phyloP scores from a whole-genome alignment of 116 monocot genomes.

The Iris pallida region DNA sequence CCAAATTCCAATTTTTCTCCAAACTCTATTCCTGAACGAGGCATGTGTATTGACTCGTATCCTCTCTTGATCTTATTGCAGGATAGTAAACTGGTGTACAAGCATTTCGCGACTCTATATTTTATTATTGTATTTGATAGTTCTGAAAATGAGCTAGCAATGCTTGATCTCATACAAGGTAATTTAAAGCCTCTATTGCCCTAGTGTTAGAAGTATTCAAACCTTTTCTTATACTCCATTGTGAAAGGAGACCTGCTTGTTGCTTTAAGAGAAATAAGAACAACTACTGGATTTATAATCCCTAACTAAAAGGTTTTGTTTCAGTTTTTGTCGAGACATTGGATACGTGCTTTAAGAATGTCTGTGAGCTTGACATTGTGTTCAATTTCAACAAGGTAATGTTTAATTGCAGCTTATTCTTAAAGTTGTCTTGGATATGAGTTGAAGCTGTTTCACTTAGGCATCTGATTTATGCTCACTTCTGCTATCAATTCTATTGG shows the following conservation, averaged over 20 bases:
- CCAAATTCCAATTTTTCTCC: too few species aligned
- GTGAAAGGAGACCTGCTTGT: too few species aligned
- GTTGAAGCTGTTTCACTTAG: too few species aligned
- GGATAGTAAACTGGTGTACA: conserved; percentile 60
- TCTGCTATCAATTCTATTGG: too few species aligned
- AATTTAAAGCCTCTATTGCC: background rate
- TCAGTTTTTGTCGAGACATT: conserved; percentile 92
- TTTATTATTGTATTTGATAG: conserved; percentile 83
- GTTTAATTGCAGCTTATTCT: background rate
- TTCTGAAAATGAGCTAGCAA: conserved; percentile 91
- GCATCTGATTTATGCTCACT: too few species aligned
- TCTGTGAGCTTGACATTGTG: conserved; percentile 91
- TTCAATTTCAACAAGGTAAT: conserved; percentile 92
- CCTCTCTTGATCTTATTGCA: conserved; percentile 16
- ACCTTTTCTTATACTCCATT: background rate
- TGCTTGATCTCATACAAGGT: conserved; percentile 98
- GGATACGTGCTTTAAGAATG: conserved; percentile 99
- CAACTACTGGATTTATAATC: too few species aligned
- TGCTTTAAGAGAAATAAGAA: too few species aligned
- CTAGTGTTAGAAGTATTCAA: background rate
- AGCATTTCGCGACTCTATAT: conserved; percentile 65
- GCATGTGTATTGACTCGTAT: too few species aligned
- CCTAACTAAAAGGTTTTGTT: too few species aligned
- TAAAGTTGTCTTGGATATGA: too few species aligned
- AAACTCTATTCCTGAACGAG: too few species aligned